Conservation (phyloP, 805 yeast genomes). For the Starmerella sp. region DNA sequence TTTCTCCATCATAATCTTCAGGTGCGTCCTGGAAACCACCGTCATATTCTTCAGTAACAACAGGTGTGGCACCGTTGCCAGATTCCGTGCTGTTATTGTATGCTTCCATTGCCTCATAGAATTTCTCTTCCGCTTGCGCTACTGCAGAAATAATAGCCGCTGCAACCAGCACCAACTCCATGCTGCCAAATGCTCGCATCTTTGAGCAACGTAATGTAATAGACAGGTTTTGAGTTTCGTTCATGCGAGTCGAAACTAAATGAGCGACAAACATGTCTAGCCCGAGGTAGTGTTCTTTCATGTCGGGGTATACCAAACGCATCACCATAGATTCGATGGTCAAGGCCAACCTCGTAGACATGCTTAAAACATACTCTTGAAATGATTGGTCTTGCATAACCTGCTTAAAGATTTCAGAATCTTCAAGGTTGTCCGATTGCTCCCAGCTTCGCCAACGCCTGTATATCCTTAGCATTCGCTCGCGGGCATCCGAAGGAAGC, state of each 20-base stretch:
- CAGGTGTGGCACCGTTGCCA: not conserved
- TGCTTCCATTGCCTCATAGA: not conserved
- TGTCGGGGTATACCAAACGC: conserved; percentile 13
- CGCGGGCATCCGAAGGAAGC: conserved; percentile 43
- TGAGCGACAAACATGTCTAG: conserved; percentile 5
- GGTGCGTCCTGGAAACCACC: not conserved
- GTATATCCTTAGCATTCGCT: conserved; percentile 48
- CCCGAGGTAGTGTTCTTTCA: conserved; percentile 16
- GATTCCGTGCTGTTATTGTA: not conserved
- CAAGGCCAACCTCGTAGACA: conserved; percentile 7
- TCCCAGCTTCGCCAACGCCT: conserved; percentile 90
- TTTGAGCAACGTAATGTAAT: conserved; percentile 19
- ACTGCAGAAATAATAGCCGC: conserved; percentile 7
- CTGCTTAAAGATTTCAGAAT: conserved; percentile 23
- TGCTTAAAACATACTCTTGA: conserved; percentile 15
- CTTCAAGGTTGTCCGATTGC: conserved; percentile 24
- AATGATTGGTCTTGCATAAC: conserved; percentile 15
- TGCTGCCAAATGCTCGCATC: conserved; percentile 21
- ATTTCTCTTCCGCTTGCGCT: not conserved
- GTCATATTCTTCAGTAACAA: not conserved
- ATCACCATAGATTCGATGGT: conserved; percentile 14
- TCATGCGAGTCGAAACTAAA: conserved; percentile 10
- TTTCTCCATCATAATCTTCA: not conserved
- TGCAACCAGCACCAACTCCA: conserved; percentile 16
- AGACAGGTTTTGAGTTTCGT: conserved; percentile 16